Percentiles rank a stretch among this genome's conserved stretches.
phyloP scores from a whole-genome alignment of 78 protist genomes.

The Dictyostelium brefeldianum region DNA sequence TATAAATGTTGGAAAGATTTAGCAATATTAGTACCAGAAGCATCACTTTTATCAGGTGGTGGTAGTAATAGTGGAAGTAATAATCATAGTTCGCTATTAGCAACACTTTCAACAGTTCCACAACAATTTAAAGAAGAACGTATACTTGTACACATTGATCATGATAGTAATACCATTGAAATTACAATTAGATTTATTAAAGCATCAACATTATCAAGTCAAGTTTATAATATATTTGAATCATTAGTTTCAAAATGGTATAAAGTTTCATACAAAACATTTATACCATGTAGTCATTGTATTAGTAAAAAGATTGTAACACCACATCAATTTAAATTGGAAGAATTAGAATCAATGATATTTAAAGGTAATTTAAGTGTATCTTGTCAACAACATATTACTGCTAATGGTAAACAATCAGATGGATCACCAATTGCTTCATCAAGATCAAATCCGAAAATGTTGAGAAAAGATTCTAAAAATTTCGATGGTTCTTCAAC shows the following conservation, averaged over 20 bases:
- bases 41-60: neutral
- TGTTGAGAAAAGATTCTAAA: conserved; percentile 21
- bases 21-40: conserved; percentile 42
- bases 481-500: neutral
- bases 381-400: conserved; percentile 40
- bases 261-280: conserved; percentile 16
- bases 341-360: conserved; percentile 25
- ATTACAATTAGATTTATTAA: conserved; percentile 2
- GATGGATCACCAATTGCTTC: conserved; percentile 8
- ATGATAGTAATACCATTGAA: conserved; percentile 44
- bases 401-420: neutral
- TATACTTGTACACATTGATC: conserved; percentile 41
- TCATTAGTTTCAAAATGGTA: conserved; percentile 48
- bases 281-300: conserved; percentile 46
- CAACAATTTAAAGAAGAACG: conserved; percentile 19
- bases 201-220: conserved; percentile 9
- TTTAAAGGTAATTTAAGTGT: conserved; percentile 37
- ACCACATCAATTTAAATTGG: conserved; percentile 29
- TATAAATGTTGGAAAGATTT: conserved; percentile 64
- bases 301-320: neutral
- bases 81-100: neutral
- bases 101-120: neutral
- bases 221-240: conserved; percentile 46
- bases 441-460: conserved; percentile 14
- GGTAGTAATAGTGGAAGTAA: neutral